Evolutionary conservation across 306 rosid genomes (phyloP).

Genomic region (Sindora glabra): DNA sequence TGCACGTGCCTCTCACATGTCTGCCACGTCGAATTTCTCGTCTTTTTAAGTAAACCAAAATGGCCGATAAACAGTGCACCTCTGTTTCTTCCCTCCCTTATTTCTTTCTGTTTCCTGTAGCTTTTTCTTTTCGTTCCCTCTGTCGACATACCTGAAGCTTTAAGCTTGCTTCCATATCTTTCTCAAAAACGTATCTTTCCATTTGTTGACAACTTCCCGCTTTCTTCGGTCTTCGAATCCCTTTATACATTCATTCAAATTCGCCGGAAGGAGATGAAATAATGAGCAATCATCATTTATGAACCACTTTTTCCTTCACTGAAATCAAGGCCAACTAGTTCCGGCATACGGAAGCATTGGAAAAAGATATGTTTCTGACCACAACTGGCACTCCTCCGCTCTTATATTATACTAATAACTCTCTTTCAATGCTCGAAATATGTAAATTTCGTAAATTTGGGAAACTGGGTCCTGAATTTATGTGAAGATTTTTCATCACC

Average conservation of each 20-base stretch:
- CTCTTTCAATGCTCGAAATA: no score
- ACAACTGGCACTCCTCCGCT: slow-evolving; percentile 25
- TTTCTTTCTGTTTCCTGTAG: not conserved
- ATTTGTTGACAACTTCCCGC: slow-evolving; percentile 23
- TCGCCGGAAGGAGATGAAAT: slow-evolving; percentile 9
- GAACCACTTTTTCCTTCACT: slow-evolving; percentile 40
- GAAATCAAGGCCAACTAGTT: slow-evolving; percentile 51
- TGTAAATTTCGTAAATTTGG: no score
- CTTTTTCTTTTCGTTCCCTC: slow-evolving; percentile 22
- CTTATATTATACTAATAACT: slow-evolving; percentile 16
- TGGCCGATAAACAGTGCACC: no score
- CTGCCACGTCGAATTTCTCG: slow-evolving; percentile 27
- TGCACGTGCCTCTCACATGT: slow-evolving; percentile 48
- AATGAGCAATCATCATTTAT: no score
- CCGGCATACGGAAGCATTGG: slow-evolving; percentile 24
- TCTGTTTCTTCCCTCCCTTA: no score
- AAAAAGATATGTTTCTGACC: slow-evolving; percentile 7
- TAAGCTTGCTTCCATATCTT: slow-evolving; percentile 14
- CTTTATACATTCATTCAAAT: slow-evolving; percentile 48
- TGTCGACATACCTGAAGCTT: slow-evolving; percentile 28
- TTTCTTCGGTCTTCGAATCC: slow-evolving; percentile 31
- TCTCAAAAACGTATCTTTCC: slow-evolving; percentile 23
- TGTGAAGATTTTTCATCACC: no score
- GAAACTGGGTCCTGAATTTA: slow-evolving; percentile 16
- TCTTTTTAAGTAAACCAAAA: slow-evolving; percentile 23